phyloP scores from a whole-genome alignment of 75 land plant genomes.

The Picea sitchensis region DNA sequence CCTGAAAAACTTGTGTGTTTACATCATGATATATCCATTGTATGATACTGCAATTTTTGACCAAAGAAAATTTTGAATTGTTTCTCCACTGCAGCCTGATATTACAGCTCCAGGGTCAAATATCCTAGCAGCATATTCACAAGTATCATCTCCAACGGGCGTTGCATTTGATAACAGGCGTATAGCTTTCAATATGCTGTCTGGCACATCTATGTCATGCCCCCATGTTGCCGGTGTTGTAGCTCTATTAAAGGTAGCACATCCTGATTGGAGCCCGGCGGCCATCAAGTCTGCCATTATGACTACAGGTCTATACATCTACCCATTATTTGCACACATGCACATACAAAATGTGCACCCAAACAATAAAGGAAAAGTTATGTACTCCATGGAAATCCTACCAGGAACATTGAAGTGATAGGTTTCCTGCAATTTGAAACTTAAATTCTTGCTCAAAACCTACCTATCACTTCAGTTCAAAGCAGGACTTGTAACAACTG shows the following conservation, averaged over 20 bases:
- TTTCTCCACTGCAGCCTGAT: constrained; percentile 20
- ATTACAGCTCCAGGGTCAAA: constrained; percentile 36
- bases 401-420: no score
- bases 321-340: no score
- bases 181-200: constrained; percentile 13
- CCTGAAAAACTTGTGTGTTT: not conserved
- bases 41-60: not conserved
- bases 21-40: not conserved
- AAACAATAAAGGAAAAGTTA: no score
- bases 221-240: constrained; percentile 22
- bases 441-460: no score
- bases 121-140: constrained; percentile 21
- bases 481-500: no score
- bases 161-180: constrained; percentile 8
- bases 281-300: constrained; percentile 29
- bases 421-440: no score
- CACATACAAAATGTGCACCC: no score
- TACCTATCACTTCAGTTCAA: no score
- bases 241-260: constrained; percentile 19
- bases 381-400: no score
- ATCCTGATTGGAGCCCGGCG: constrained; percentile 36
- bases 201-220: constrained; percentile 40
- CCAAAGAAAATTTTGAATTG: no score
- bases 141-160: constrained; percentile 9
- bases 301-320: constrained; percentile 23